Percentiles rank a stretch among this genome's conserved stretches.
phyloP scores from a whole-genome alignment of 495 filamentous ascomycete species.

The Clohesyomyces aquaticus region DNA sequence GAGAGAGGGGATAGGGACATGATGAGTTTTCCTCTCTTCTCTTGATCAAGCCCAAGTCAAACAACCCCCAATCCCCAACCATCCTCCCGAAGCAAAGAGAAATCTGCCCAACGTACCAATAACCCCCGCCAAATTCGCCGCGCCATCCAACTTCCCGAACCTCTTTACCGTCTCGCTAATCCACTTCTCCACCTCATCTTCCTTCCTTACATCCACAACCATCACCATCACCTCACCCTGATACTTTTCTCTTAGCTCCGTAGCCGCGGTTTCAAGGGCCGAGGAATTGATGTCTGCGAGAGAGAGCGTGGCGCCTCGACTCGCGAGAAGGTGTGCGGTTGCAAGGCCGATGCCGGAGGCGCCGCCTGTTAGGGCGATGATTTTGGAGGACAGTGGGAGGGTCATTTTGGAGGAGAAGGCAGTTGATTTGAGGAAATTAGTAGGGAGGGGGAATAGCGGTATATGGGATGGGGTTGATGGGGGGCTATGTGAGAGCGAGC shows the following conservation, averaged over 20 bases:
- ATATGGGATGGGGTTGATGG: neutral
- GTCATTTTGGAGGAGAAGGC: slow-evolving; percentile 1
- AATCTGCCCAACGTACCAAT: slow-evolving; percentile 40
- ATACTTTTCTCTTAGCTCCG: slow-evolving; percentile 1
- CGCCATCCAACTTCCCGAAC: slow-evolving; percentile 56
- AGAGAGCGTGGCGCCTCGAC: slow-evolving; percentile 23
- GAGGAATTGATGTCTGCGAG: slow-evolving; percentile 10
- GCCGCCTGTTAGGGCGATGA: slow-evolving; percentile 28
- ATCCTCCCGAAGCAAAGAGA: neutral
- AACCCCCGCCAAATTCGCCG: slow-evolving; percentile 62
- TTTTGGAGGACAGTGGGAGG: neutral
- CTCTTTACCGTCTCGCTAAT: slow-evolving; percentile 11
- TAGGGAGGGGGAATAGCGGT: neutral
- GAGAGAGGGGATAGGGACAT: too few species aligned
- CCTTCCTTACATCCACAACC: slow-evolving; percentile 23
- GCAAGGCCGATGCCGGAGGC: slow-evolving; percentile 34
- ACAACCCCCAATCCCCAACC: too few species aligned
- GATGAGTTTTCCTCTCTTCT: too few species aligned
- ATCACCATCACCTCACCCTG: slow-evolving; percentile 4
- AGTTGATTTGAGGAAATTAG: neutral
- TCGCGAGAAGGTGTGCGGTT: slow-evolving; percentile 23
- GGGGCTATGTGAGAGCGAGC: neutral
- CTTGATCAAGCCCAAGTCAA: too few species aligned
- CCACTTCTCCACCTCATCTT: slow-evolving; percentile 19
- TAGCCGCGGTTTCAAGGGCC: slow-evolving; percentile 12